A percentile compares a stretch with the other conserved stretches of the same genome.
These are phyloP conservation scores for Vaucheria bursata DNA, from an alignment of 352 stramenopile genomes.

Conservation along the genomic window DNA sequence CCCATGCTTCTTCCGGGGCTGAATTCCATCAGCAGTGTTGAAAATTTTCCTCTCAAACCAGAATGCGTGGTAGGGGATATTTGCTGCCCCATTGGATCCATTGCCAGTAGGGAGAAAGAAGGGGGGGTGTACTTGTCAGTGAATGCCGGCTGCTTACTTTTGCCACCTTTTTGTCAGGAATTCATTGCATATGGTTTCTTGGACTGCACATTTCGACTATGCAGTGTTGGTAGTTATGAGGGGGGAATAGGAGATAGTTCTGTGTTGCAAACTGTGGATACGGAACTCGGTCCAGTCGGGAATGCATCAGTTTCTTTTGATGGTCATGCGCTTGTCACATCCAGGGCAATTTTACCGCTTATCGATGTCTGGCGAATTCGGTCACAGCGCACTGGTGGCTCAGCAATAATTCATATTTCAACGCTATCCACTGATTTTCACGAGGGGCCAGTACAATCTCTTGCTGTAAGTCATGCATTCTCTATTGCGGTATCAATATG, in stretches of 20 bases:
- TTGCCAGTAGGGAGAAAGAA: not conserved
- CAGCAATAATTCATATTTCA: not conserved
- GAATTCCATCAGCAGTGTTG: not conserved
- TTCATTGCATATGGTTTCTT: constrained; percentile 6
- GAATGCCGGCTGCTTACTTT: not conserved
- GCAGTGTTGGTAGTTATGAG: not conserved
- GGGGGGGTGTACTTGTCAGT: not conserved
- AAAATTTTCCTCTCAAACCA: not conserved
- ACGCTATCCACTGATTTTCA: not conserved
- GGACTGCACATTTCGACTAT: not conserved
- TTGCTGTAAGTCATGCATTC: constrained; percentile 4
- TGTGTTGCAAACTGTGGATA: not conserved
- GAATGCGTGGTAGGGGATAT: not conserved
- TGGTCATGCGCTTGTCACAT: not conserved
- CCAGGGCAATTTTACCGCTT: not conserved
- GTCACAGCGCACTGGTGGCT: not conserved
- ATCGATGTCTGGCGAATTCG: not conserved
- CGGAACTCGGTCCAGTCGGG: not conserved
- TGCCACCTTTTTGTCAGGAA: not conserved
- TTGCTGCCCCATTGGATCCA: not conserved
- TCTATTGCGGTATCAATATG: not conserved
- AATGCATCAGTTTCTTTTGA: not conserved
- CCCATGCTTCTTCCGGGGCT: not conserved
- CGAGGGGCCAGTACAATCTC: not conserved
- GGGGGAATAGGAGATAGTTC: not conserved